Evolutionary conservation across 805 yeast genomes (phyloP), one percentile per base, ranked within the genome.

Genomic region (Candida yuanshanica): DNA sequence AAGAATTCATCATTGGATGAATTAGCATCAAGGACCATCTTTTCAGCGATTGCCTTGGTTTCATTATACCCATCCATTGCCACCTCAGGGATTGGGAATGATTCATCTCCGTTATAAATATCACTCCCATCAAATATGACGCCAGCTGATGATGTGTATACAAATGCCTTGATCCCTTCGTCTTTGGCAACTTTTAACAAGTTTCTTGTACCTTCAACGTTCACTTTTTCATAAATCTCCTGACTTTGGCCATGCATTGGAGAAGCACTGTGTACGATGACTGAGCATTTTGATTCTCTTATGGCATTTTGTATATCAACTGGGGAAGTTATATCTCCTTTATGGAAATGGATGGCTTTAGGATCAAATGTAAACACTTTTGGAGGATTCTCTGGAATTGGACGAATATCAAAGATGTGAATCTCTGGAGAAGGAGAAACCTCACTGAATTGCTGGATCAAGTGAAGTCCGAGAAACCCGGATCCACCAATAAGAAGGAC

Each of bases 21-120:
- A 60, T 88, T 85, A 14, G 95, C 85, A 17, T 74, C 66, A 56
- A 90, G 70, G 2, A 89, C 96, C 66, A 80, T 74, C 14, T 72
- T 73, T 63, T 93, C 99, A 1, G 96, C 99, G 46, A 73, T 72
- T 9, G 95, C 96, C 62, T 93, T 93, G 9, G 98, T 90, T 59
- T 85, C 90, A 56, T 93, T 95, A 63, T 93, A 93, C 1, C 95
- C 95, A 60, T 93, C 99, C 97, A 93, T 89, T 48, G 95, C 93
- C 34, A 78, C 75, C 35, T 75, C 78, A 1, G 98, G 97, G 49
- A 86, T 87, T 17, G 98, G 98, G 85, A 90, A 84, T 13, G 83
- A 66, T 66, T 93, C 99, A 62, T 91, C 93, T 2, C 95, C 99
- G 57, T 95, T 93, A 53, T 75, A 77, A 40, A 93, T 71, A 56